phyloP scores from a whole-genome alignment of 1,284 basidiomycete genomes.

The Meripilus lineatus region DNA sequence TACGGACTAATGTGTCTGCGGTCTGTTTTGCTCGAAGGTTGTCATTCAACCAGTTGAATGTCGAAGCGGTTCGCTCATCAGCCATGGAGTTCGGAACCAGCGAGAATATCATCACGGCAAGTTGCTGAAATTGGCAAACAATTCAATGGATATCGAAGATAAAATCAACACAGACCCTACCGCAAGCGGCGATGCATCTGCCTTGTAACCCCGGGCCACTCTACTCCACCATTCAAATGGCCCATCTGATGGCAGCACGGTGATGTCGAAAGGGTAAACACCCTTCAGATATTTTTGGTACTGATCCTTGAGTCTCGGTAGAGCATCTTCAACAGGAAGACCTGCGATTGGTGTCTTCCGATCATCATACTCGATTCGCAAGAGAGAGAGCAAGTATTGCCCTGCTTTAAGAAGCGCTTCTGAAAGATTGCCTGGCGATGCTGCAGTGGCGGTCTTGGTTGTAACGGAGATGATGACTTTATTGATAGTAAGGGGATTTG shows the following conservation, averaged over 20 bases:
- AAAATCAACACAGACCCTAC: not conserved
- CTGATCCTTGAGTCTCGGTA: constrained; percentile 4
- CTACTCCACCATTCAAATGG: constrained; percentile 6
- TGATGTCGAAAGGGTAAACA: constrained; percentile 1
- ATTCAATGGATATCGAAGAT: not conserved
- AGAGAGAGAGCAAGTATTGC: not conserved
- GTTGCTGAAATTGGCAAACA: too few relatives aligned
- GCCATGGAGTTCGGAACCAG: constrained; percentile 34
- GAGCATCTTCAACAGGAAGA: constrained; percentile 1
- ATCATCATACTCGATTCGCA: constrained; percentile 6
- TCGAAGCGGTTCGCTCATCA: constrained; percentile 33
- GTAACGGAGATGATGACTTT: not conserved
- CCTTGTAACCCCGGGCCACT: not conserved
- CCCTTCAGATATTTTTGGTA: not conserved
- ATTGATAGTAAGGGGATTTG: constrained; percentile 2
- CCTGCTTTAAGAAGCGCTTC: not conserved
- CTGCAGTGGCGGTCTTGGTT: too few relatives aligned
- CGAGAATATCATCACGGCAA: constrained; percentile 29
- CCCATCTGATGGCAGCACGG: not conserved
- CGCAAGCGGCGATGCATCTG: constrained; percentile 2
- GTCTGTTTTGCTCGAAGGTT: constrained; percentile 22
- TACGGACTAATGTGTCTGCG: constrained; percentile 22
- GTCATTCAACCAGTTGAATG: constrained; percentile 32
- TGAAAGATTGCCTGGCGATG: not conserved
- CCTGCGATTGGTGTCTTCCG: not conserved